Evolutionary conservation across 1,284 basidiomycete species (phyloP).

Genomic region (Coniferiporia weirii): DNA sequence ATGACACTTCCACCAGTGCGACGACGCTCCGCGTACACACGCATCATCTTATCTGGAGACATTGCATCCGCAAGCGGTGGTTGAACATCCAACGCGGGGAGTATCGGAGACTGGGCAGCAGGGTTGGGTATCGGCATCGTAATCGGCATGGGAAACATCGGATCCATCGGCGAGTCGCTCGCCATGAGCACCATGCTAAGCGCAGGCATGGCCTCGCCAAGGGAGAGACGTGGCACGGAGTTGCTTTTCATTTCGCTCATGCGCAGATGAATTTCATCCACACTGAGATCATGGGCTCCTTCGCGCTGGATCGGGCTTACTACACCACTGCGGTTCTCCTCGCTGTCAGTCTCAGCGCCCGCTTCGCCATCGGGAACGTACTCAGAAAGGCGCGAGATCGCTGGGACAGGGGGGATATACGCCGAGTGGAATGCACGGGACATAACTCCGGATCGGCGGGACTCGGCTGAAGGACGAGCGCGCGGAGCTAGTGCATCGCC

Average conservation of each 20-base stretch:
- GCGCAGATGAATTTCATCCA: constrained; percentile 55
- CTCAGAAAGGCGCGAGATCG: constrained; percentile 20
- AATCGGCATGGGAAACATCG: constrained; percentile 22
- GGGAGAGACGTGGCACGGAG: constrained; percentile 24
- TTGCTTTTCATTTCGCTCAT: constrained; percentile 18
- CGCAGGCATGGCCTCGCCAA: constrained; percentile 61
- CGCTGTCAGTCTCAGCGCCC: constrained; percentile 33
- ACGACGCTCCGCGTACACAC: constrained; percentile 61
- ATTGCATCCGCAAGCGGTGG: constrained; percentile 38
- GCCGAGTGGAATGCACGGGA: constrained; percentile 55
- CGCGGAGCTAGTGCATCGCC: constrained; percentile 17
- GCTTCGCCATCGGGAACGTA: constrained; percentile 27
- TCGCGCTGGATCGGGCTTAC: constrained; percentile 64
- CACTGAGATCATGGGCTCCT: constrained; percentile 60
- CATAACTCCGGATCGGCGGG: constrained; percentile 40
- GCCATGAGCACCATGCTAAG: constrained; percentile 59
- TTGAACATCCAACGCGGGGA: constrained; percentile 41
- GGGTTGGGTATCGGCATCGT: constrained; percentile 21
- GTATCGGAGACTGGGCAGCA: constrained; percentile 33
- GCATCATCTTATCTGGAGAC: constrained; percentile 70
- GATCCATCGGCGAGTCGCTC: constrained; percentile 29
- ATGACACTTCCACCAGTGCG: constrained; percentile 21
- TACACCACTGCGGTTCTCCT: constrained; percentile 28
- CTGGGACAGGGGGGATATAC: constrained; percentile 49
- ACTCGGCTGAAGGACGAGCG: constrained; percentile 47